Conservation (phyloP, 495 filamentous ascomycete genomes). For the Xylaria longipes region DNA sequence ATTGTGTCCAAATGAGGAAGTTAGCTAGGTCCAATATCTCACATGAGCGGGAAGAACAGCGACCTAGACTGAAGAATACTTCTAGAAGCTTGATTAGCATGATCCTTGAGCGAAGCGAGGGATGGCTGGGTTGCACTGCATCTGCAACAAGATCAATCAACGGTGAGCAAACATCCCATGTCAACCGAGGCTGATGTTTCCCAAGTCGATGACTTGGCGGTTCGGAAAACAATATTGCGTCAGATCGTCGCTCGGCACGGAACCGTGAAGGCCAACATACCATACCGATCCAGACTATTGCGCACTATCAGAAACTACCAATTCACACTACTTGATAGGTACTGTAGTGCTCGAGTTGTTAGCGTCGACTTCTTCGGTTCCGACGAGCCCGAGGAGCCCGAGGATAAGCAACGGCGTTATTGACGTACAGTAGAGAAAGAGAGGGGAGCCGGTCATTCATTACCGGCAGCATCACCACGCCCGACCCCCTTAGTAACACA, state of each 20-base stretch:
- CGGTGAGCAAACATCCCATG: slow-evolving; percentile 14
- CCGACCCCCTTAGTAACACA: slow-evolving; percentile 1
- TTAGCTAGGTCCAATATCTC: slow-evolving; percentile 10
- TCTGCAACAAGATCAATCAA: slow-evolving; percentile 16
- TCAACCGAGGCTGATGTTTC: background rate
- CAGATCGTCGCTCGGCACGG: background rate
- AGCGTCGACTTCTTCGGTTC: slow-evolving; percentile 18
- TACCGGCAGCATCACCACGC: background rate
- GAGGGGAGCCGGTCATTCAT: background rate
- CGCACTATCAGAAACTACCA: background rate
- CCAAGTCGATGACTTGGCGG: background rate
- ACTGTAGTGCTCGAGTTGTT: background rate
- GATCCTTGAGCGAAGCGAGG: slow-evolving; percentile 25
- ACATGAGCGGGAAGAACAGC: slow-evolving; percentile 21
- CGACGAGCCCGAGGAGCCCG: slow-evolving; percentile 17
- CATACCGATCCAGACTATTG: slow-evolving; percentile 12
- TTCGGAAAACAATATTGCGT: background rate
- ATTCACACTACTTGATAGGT: background rate
- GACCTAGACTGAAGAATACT: slow-evolving; percentile 11
- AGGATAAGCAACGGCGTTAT: background rate
- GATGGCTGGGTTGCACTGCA: slow-evolving; percentile 26
- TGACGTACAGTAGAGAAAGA: background rate
- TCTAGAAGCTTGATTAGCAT: slow-evolving; percentile 24
- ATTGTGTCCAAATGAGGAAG: slow-evolving; percentile 17
- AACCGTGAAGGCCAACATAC: slow-evolving; percentile 6